phyloP scores from a whole-genome alignment of 2,329 filamentous ascomycete genomes.

The Stemphylium vesicarium region DNA sequence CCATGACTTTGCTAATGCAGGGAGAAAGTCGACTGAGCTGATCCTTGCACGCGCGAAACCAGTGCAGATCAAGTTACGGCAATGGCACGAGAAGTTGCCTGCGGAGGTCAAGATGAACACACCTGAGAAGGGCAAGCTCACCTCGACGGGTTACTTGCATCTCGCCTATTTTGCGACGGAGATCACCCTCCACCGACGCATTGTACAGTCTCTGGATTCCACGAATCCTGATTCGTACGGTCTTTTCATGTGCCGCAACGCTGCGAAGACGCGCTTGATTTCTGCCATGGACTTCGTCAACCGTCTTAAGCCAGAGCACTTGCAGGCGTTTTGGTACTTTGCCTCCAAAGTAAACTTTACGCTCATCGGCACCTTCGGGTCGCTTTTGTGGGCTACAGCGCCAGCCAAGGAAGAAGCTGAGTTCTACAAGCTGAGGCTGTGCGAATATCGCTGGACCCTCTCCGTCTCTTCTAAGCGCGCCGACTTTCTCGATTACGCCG shows the following conservation, averaged over 20 bases:
- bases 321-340: constrained; percentile 93
- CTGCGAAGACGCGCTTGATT: constrained; percentile 91
- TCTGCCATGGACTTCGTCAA: constrained; percentile 98
- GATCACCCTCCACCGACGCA: constrained; percentile 89
- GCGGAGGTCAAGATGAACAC: constrained; percentile 68
- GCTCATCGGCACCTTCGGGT: constrained; percentile 91
- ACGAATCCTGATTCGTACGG: constrained; percentile 74
- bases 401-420: constrained; percentile 87
- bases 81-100: constrained; percentile 79
- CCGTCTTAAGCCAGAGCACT: constrained; percentile 81
- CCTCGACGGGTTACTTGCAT: constrained; percentile 71
- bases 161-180: constrained; percentile 93
- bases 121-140: constrained; percentile 50
- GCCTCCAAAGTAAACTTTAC: constrained; percentile 90
- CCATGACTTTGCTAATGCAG: constrained; percentile 69
- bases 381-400: constrained; percentile 85
- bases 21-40: constrained; percentile 72
- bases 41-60: constrained; percentile 79
- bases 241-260: constrained; percentile 88
- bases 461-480: constrained; percentile 80
- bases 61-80: constrained; percentile 80
- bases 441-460: constrained; percentile 93
- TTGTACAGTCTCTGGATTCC: constrained; percentile 76
- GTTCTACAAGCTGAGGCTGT: constrained; percentile 84
- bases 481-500: constrained; percentile 55